Evolutionary conservation across 2,329 filamentous ascomycete species (phyloP), one percentile per base, ranked within the genome.

Genomic region (Aspergillus sp.): DNA sequence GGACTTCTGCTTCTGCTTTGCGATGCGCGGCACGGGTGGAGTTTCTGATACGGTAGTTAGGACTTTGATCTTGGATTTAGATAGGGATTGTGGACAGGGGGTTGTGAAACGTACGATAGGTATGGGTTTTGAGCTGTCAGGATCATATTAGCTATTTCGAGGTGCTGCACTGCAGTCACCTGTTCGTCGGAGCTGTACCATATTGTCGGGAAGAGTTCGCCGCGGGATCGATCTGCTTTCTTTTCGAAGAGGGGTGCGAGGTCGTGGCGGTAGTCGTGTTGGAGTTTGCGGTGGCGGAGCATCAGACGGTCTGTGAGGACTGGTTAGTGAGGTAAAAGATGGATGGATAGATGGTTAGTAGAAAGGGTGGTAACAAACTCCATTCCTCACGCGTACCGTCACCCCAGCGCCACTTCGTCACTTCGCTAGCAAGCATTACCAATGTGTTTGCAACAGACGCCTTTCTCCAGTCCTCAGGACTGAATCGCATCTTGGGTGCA

Each of bases 141-240:
- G 1, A 69, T 66, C 64, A 70, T 65, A 32, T 64, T 55, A 8
- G 65, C 61, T 10, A 70, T 43, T n/a, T 61, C 57, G 12, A 68
- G 62, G 32, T 70, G 67, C 38, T 70, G 67, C 1, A 61, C 58
- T 17, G 59, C 68, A 13, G 67, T 67, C 13, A 69, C 64, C 17
- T 70, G 66, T 7, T 58, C 53, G 41, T 69, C 64, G 7, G 59
- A 65, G 21, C 51, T 52, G 45, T 67, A 70, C 69, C 65, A 70
- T 1, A 67, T 56, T 1, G 66, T 68, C 10, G 68, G 67, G 17
- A 70, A 68, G 17, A 67, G 56, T 25, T 63, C 52, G n/a, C 65
- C 68, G 17, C 62, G 67, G 2, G 62, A 48, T 32, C 59, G 50
- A 9, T 70, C 63, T 12, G 67, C 59, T 13, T 57, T 51, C 6